phyloP scores from a whole-genome alignment of 129 eudicot species.

The Tagetes patula region DNA sequence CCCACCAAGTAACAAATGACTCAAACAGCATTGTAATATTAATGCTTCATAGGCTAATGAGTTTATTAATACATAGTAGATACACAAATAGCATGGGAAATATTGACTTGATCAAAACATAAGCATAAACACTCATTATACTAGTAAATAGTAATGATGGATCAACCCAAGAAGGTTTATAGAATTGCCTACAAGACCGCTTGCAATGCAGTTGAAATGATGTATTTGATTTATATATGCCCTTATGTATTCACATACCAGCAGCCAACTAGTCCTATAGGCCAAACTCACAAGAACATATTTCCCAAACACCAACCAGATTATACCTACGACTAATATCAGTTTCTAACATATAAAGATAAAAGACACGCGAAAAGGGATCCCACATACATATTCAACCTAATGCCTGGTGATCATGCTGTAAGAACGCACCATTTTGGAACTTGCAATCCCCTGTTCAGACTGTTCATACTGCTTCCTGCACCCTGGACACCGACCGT shows the following conservation, averaged over 20 bases:
- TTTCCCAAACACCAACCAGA: slow-evolving; percentile 43
- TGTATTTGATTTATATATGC: slow-evolving; percentile 51
- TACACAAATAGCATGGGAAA: background rate
- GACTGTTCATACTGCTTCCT: slow-evolving; percentile 61
- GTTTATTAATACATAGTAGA: slow-evolving; percentile 5
- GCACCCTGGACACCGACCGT: slow-evolving; percentile 76
- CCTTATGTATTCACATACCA: slow-evolving; percentile 68
- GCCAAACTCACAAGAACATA: slow-evolving; percentile 43
- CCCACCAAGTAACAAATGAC: slow-evolving; percentile 1
- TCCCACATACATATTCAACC: slow-evolving; percentile 42
- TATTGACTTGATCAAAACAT: background rate
- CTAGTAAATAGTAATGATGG: background rate
- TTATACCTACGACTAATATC: slow-evolving; percentile 46
- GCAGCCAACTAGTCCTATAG: slow-evolving; percentile 38
- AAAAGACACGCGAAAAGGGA: slow-evolving; percentile 30
- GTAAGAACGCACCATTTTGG: slow-evolving; percentile 59
- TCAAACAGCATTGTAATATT: background rate
- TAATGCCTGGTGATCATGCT: slow-evolving; percentile 75
- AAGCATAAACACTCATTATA: slow-evolving; percentile 23
- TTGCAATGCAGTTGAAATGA: slow-evolving; percentile 21
- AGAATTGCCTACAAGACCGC: slow-evolving; percentile 14
- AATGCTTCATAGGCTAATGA: slow-evolving; percentile 4
- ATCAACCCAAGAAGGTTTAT: slow-evolving; percentile 24
- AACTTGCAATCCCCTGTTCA: slow-evolving; percentile 38
- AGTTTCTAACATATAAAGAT: slow-evolving; percentile 38